phyloP scores from a whole-genome alignment of 2,329 filamentous ascomycete genomes.

The Lachnellula occidentalis region DNA sequence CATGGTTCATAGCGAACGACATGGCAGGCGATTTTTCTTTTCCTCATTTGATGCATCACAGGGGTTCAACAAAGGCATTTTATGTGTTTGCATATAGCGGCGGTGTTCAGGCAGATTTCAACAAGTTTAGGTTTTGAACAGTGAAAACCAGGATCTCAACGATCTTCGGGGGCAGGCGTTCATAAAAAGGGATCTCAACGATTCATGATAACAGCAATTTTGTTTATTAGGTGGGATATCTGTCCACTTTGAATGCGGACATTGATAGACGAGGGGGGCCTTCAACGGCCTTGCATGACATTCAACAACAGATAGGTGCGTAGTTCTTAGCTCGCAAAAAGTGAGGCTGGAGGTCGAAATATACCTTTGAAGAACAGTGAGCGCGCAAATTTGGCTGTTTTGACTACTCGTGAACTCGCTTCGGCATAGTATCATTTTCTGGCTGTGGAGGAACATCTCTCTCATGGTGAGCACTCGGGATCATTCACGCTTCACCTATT shows the following conservation, averaged over 20 bases:
- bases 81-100: conserved; percentile 29
- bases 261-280: background rate
- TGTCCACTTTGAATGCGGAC: background rate
- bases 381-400: background rate
- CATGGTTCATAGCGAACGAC: conserved; percentile 9
- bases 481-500: too few relatives aligned
- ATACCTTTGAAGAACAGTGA: background rate
- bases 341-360: background rate
- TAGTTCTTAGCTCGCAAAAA: background rate
- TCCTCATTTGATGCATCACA: conserved; percentile 4
- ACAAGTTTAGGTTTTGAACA: conserved; percentile 28
- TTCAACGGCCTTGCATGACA: background rate
- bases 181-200: background rate
- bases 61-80: background rate
- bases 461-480: too few relatives aligned
- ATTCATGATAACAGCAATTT: background rate
- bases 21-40: conserved; percentile 3
- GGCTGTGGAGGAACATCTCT: too few relatives aligned
- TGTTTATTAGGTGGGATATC: background rate
- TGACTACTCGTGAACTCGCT: too few relatives aligned
- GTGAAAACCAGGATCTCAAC: background rate
- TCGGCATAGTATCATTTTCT: too few relatives aligned
- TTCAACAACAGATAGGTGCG: background rate
- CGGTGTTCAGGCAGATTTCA: conserved; percentile 31
- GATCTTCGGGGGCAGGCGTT: background rate